These are phyloP conservation scores for Ambrosiella beaveri DNA, from an alignment of 2,329 filamentous ascomycete species.

Conservation along the genomic window DNA sequence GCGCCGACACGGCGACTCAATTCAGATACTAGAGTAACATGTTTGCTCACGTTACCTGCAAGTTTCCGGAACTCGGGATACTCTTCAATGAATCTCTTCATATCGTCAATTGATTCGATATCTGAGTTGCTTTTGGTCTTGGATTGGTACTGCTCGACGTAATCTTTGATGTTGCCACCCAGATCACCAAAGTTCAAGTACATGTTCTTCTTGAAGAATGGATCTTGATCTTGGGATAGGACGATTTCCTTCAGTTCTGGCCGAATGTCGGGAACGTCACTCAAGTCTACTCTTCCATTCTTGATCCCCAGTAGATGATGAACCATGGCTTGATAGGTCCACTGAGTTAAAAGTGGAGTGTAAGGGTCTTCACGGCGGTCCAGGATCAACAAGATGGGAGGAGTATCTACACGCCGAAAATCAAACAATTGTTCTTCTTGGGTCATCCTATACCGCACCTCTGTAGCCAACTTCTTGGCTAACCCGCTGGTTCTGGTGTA, in stretches of 20 bases:
- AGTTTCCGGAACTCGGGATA: constrained; percentile 96
- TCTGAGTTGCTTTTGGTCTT: constrained; percentile 95
- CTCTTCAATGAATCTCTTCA: constrained; percentile 98
- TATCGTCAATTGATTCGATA: constrained; percentile 91
- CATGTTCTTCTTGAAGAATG: constrained; percentile 99
- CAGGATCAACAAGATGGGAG: constrained; percentile 76
- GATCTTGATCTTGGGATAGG: constrained; percentile 88
- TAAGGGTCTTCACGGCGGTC: constrained; percentile 90
- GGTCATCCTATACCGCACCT: constrained; percentile 80
- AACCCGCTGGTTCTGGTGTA: constrained; percentile 83
- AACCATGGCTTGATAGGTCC: constrained; percentile 99
- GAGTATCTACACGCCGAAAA: constrained; percentile 85
- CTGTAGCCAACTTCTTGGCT: constrained; percentile 81
- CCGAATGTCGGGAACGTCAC: constrained; percentile 64
- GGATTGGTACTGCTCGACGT: constrained; percentile 93
- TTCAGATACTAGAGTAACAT: constrained; percentile 89
- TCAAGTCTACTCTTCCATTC: constrained; percentile 85
- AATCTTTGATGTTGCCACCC: constrained; percentile 92
- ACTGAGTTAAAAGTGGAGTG: constrained; percentile 85
- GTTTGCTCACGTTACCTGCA: constrained; percentile 95
- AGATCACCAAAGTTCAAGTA: constrained; percentile 94
- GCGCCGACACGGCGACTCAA: constrained; percentile 73
- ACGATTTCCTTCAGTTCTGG: constrained; percentile 89
- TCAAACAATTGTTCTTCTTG: constrained; percentile 96
- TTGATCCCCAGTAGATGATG: constrained; percentile 87